These are phyloP conservation scores for Cercophora samala DNA, from an alignment of 495 filamentous ascomycete species.

Conservation along the genomic window DNA sequence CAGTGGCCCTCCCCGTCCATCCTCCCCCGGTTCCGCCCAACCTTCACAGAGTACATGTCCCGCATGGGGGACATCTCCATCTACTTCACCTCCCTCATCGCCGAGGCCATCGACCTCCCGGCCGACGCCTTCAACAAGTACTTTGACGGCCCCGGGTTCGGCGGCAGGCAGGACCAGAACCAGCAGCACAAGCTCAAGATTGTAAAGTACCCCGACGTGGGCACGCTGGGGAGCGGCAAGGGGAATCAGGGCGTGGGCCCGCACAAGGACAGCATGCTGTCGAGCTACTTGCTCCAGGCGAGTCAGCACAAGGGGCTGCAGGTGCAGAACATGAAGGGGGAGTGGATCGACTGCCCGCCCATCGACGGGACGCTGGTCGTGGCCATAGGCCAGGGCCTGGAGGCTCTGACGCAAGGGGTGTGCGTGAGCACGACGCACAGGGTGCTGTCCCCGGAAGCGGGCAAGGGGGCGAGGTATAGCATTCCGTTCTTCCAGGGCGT, in stretches of 20 bases:
- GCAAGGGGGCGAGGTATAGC: slow-evolving; percentile 69
- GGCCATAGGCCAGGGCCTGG: slow-evolving; percentile 88
- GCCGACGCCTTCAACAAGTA: slow-evolving; percentile 72
- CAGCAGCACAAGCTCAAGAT: slow-evolving; percentile 93
- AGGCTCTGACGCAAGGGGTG: slow-evolving; percentile 85
- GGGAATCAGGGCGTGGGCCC: slow-evolving; percentile 77
- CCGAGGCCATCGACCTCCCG: slow-evolving; percentile 78
- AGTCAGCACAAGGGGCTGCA: slow-evolving; percentile 78
- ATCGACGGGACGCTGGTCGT: slow-evolving; percentile 68
- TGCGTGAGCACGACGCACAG: slow-evolving; percentile 85
- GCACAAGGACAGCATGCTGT: slow-evolving; percentile 91
- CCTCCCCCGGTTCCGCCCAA: slow-evolving; percentile 68
- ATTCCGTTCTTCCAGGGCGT: slow-evolving; percentile 95
- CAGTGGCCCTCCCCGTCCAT: slow-evolving; percentile 75
- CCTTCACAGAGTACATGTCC: slow-evolving; percentile 70
- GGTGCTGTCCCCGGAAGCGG: slow-evolving; percentile 62
- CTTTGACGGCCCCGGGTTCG: slow-evolving; percentile 56
- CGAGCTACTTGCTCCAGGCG: slow-evolving; percentile 82
- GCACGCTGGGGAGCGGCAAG: slow-evolving; percentile 46
- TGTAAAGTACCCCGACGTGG: slow-evolving; percentile 75
- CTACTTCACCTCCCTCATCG: slow-evolving; percentile 79
- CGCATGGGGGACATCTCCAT: slow-evolving; percentile 67
- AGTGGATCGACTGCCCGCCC: slow-evolving; percentile 77
- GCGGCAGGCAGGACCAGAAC: slow-evolving; percentile 31
- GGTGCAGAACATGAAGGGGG: slow-evolving; percentile 74